Conservation (phyloP, 2,329 filamentous ascomycete genomes). For the Plectosphaerella plurivora region DNA sequence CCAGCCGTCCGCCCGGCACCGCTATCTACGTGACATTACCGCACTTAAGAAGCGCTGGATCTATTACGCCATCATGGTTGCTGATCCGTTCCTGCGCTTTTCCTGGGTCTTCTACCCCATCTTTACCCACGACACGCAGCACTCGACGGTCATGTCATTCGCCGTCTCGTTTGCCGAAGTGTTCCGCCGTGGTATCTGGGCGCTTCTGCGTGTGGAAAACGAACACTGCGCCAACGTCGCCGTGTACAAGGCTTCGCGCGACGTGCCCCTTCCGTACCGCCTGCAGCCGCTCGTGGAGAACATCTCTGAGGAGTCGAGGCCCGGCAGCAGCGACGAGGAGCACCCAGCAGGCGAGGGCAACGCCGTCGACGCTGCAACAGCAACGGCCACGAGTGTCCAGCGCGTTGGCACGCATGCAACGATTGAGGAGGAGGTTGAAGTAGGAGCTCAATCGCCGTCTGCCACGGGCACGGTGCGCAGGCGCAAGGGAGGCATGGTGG, state of each 20-base stretch:
- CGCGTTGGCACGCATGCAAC: slow-evolving; percentile 1
- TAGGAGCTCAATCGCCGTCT: not conserved
- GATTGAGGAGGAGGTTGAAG: slow-evolving; percentile 6
- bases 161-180: slow-evolving; percentile 74
- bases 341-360: slow-evolving; percentile 6
- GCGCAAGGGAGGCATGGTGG: slow-evolving; percentile 12
- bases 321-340: slow-evolving; percentile 2
- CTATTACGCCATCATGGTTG: slow-evolving; percentile 80
- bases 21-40: slow-evolving; percentile 69
- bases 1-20: slow-evolving; percentile 66
- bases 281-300: slow-evolving; percentile 44
- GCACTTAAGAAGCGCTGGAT: slow-evolving; percentile 75
- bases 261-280: slow-evolving; percentile 81
- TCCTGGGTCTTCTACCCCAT: slow-evolving; percentile 94
- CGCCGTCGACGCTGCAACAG: slow-evolving; percentile 1
- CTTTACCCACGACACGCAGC: slow-evolving; percentile 73
- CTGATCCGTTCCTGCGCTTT: slow-evolving; percentile 84
- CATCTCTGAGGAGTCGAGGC: slow-evolving; percentile 11
- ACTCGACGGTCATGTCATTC: slow-evolving; percentile 80
- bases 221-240: slow-evolving; percentile 93
- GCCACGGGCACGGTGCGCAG: slow-evolving; percentile 16
- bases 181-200: slow-evolving; percentile 83
- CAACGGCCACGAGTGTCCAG: slow-evolving; percentile 1
- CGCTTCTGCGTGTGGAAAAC: slow-evolving; percentile 91
- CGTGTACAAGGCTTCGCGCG: slow-evolving; percentile 83